Evolutionary conservation across 768 basidiomycete genomes (phyloP), one percentile per base, ranked within the genome.

Genomic region (Pisolithus albus): DNA sequence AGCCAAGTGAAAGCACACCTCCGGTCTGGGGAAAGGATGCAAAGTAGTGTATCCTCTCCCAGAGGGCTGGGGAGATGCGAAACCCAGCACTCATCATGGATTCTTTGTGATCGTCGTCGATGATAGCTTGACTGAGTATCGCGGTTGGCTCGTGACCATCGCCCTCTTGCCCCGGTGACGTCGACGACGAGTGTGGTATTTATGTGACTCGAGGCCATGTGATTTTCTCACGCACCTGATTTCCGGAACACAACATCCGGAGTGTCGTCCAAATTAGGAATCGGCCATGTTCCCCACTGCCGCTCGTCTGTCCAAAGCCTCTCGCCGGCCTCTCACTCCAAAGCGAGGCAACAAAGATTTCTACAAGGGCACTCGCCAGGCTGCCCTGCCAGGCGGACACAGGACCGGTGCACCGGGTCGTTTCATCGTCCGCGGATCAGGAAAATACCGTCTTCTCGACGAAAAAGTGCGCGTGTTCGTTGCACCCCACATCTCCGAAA

Each of bases 341-440:
- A 97, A 97, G 67, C 72, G 83, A 44, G 95, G 81, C 15, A 96
- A 96, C 73, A 98, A 97, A 62, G 92, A 99, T 64, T 97, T 77
- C 65, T 97, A 96, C 77, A 98, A 98, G 70, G 95, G 92, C 36
- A 93, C 85, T 19, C 73, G 92, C 37, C 91, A 92, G 65, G 86
- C 92, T 0, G 77, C 73, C 52, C 81, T 92, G 26, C 89, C 90
- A 7, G 89, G 90, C 55, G 88, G 88, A 21, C 84, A 80, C 63
- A 81, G 92, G 42, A 94, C 91, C 1, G 92, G 91, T 53, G 88
- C 92, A 23, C 91, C 91, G 18, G 90, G 92, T 66, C 81, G 84
- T 64, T 88, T 92, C 67, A 83, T 91, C 46, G 71, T 89, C 18
- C 67, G 77, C 39, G 88, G 90, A 39, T 82, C 83, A 61, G 76